Evolutionary conservation across 2,329 filamentous ascomycete genomes (phyloP).

Genomic region (Talaromyces rugulosus): DNA sequence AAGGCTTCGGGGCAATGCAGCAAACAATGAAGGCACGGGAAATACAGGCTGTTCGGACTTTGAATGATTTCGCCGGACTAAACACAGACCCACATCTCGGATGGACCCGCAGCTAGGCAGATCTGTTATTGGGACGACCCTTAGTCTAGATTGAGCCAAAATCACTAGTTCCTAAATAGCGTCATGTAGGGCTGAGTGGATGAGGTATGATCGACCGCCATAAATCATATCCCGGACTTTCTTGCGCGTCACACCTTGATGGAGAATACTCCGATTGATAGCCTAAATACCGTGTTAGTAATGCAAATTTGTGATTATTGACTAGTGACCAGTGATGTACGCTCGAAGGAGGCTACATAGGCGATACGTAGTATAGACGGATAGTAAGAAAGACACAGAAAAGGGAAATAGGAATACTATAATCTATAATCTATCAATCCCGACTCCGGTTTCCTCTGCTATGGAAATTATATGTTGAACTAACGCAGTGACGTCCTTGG

Average conservation of each 20-base stretch:
- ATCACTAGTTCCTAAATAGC: not conserved
- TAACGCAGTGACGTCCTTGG: conserved; percentile 58
- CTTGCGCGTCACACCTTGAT: not conserved
- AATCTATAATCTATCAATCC: not conserved
- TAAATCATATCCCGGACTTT: not conserved
- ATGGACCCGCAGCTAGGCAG: not conserved
- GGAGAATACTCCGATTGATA: not conserved
- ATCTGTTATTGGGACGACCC: not conserved
- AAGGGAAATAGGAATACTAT: not conserved
- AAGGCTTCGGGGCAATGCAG: not conserved
- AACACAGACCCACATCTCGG: not conserved
- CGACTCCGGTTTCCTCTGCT: conserved; percentile 31
- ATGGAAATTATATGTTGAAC: conserved; percentile 50
- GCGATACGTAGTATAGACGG: not conserved
- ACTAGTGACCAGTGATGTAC: not conserved
- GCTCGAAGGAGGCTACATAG: not conserved
- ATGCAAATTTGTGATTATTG: not conserved
- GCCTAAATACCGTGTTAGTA: not conserved
- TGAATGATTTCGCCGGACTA: not conserved
- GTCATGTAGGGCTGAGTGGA: not conserved
- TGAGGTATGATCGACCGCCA: not conserved
- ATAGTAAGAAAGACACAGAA: not conserved
- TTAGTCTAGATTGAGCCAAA: not conserved
- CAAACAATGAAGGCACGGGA: not conserved
- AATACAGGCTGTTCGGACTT: not conserved